Base-by-base conservation (phyloP, 148 eudicot species). In the Spergularia marina region DNA sequence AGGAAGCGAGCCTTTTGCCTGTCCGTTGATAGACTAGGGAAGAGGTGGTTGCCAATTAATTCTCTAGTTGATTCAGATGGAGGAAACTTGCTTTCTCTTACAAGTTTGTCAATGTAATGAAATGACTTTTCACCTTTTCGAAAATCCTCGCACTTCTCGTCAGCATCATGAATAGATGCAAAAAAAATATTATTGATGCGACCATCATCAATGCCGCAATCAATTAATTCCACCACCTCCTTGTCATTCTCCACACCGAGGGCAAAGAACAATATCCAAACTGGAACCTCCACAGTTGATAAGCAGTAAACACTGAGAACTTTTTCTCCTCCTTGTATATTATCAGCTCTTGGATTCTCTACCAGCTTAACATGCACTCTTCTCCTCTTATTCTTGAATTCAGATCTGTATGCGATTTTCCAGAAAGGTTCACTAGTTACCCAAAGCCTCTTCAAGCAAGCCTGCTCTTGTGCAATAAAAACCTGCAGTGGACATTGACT, bases 391-490 rank as follows among this genome's bases (percentile, higher is more conserved):
- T 65, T 30, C 70, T 44, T 44, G 5, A 4, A 6, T 9, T 81
- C 86, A 10, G 89, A 81, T 12, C 96, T 89, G 74, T 95, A 92
- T 12, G 89, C 81, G 52, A 87, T 86, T 12, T 83, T 82, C 98
- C 97, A 95, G 44, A 51, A 74, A 6, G 97, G 98, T 49, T 81
- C 85, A 41, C 76, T 85, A 61, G 89, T 69, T 34, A 94, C 68
- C 96, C 96, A 91, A 6, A 94, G 84, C 80, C 96, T 87, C 78
- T 82, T 92, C 62, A 92, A 82, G 84, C 94, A 89, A 16, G 80
- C 78, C 76, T 92, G 97, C 80, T 95, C 98, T 86, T 95, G 98
- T 12, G 98, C 98, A 77, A 95, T 90, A 71, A 95, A 95, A 15
- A 83, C 81, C 98, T 94, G 92, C 84, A 83, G 59, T 55, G 73